Evolutionary conservation across 176 grass and related monocot species (phyloP).

Genomic region (Paspalum notatum): DNA sequence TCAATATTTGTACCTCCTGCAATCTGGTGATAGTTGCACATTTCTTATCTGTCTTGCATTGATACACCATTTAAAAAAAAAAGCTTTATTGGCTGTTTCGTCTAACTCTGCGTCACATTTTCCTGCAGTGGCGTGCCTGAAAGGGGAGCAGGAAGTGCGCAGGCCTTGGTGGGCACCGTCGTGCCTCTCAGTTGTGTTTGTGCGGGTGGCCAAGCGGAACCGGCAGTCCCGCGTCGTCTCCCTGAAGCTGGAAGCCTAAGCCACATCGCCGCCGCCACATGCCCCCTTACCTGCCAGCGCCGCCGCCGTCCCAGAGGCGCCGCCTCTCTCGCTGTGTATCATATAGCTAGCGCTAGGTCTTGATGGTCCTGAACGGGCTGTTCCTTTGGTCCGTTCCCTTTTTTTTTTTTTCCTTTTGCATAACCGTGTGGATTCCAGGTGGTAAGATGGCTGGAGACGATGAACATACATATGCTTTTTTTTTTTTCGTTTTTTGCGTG

Average conservation of each 20-base stretch:
- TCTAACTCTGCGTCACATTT: constrained; percentile 12
- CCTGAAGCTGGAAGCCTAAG: constrained; percentile 82
- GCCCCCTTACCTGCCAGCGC: not conserved
- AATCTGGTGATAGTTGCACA: not conserved
- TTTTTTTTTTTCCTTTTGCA: not conserved
- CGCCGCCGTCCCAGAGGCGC: not conserved
- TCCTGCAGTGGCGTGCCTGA: constrained; percentile 79
- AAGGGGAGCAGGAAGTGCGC: constrained; percentile 88
- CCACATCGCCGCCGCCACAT: too few species aligned
- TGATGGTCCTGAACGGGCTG: constrained; percentile 1
- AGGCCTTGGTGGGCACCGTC: constrained; percentile 95
- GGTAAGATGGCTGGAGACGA: constrained; percentile 11
- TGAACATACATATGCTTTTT: constrained; percentile 13
- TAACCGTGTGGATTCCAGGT: constrained; percentile 7
- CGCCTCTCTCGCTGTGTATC: not conserved
- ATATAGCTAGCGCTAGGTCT: constrained; percentile 4
- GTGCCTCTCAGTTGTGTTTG: constrained; percentile 82
- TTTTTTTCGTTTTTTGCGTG: too few species aligned
- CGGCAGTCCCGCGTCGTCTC: constrained; percentile 87
- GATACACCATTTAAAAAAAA: not conserved
- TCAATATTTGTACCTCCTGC: not conserved
- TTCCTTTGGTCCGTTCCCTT: constrained; percentile 31
- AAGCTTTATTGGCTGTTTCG: not conserved
- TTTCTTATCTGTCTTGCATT: not conserved
- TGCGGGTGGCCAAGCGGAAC: constrained; percentile 72